A percentile compares a stretch with the other conserved stretches of the same genome.
phyloP scores from a whole-genome alignment of 352 stramenopile species.

The Sclerospora graminicola region DNA sequence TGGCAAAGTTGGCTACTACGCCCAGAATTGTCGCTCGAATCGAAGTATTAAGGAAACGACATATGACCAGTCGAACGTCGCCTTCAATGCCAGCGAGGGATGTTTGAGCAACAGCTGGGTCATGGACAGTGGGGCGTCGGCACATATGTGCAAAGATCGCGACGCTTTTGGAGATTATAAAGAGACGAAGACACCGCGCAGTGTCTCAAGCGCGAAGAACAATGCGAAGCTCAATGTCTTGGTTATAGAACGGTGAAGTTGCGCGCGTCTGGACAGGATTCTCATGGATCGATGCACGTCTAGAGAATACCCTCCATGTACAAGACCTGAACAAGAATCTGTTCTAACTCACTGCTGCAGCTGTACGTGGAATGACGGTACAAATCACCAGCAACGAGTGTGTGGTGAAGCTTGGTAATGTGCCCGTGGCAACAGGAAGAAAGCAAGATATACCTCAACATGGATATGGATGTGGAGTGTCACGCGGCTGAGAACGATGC shows the following conservation, averaged over 20 bases:
- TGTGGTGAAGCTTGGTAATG: neutral
- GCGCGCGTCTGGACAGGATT: neutral
- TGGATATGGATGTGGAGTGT: neutral
- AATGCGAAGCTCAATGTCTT: neutral
- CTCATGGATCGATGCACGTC: neutral
- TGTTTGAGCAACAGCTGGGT: neutral
- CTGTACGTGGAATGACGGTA: neutral
- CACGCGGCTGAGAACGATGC: neutral
- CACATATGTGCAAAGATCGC: neutral
- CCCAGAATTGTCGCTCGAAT: neutral
- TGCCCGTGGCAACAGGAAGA: neutral
- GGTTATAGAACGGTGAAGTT: neutral
- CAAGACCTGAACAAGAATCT: neutral
- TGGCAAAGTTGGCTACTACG: neutral
- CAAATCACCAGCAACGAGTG: neutral
- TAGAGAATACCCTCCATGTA: neutral
- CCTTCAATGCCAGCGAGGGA: neutral
- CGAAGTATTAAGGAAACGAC: neutral
- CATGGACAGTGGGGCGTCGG: neutral
- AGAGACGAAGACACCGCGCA: neutral
- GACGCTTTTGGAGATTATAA: neutral
- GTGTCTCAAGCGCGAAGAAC: neutral
- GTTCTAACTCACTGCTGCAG: neutral
- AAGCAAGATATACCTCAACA: neutral
- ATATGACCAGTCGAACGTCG: neutral